Evolutionary conservation across 768 basidiomycete genomes (phyloP), one percentile per base, ranked within the genome.

Genomic region (Lactifluus pinguis): DNA sequence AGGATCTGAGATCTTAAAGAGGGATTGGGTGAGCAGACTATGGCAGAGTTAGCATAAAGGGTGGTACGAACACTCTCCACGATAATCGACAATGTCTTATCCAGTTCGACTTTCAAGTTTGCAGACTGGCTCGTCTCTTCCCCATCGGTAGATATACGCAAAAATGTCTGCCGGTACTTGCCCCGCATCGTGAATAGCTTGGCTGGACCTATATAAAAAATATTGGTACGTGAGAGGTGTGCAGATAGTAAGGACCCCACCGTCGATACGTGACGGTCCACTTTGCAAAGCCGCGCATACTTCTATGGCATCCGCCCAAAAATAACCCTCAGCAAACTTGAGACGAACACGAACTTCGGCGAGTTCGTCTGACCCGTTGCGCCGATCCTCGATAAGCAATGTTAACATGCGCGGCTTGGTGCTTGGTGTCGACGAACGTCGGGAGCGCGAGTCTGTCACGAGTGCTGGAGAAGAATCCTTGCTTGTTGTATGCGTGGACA

Each of bases 241-340:
- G 15, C 25, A 17, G 17, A 53, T n/a, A 9, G 25, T 25, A 25
- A 25, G 25, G 61, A 6, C 6, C 67, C 49, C 56, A 86, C 87
- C 87, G 69, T 90, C 87, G 55, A 90, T 83, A 61, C 85, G 76
- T 11, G 83, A 80, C 11, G 86, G 82, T 29, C 83, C 76, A 0
- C 69, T 65, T 69, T 90, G 87, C 25, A 89, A 75, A 60, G 76
- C 75, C 11, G 79, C 72, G 49, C 79, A 77, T 74, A 90, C 74
- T 39, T 86, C 82, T 63, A 77, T 76, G 2, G 87, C 85, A 68
- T 87, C 82, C 6, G 82, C 87, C 87, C 87, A 89, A 66, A 78
- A 86, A 4, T 83, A 82, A 65, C 81, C 83, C 41, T 76, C 76
- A 5, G 77, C 75, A 6, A 69, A 66, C 66, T 71, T 79, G 41